Evolutionary conservation across 805 yeast genomes (phyloP).

Genomic region (Pichia rugopelliculosa): DNA sequence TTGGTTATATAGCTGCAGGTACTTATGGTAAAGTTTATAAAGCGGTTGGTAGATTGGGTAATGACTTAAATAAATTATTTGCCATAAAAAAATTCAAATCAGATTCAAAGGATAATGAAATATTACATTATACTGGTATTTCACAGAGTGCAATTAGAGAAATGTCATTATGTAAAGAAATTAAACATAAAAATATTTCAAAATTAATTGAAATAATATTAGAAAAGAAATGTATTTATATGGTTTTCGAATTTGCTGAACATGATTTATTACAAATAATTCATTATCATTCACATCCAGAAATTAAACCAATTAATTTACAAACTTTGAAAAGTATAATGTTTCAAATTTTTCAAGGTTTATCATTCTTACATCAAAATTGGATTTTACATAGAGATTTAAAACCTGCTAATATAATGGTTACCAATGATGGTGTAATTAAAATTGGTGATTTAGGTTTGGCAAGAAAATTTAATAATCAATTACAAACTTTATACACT

Average conservation of each 20-base stretch:
- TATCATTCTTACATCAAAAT: conserved; percentile 84
- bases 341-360: conserved; percentile 92
- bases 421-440: conserved; percentile 78
- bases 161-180: conserved; percentile 89
- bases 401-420: conserved; percentile 98
- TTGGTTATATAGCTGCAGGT: conserved; percentile 97
- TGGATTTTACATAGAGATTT: conserved; percentile 95
- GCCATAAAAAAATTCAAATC: conserved; percentile 96
- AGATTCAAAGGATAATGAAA: conserved; percentile 81
- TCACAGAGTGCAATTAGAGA: conserved; percentile 95
- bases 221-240: conserved; percentile 83
- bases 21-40: conserved; percentile 95
- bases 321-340: conserved; percentile 72
- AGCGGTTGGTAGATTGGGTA: conserved; percentile 46
- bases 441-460: conserved; percentile 94
- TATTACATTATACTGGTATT: conserved; percentile 84
- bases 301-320: conserved; percentile 69
- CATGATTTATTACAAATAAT: conserved; percentile 91
- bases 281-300: conserved; percentile 91
- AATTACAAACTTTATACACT: conserved; percentile 75
- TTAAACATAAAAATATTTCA: conserved; percentile 73
- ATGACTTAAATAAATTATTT: conserved; percentile 34
- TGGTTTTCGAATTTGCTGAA: conserved; percentile 95
- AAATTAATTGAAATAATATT: conserved; percentile 73
- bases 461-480: conserved; percentile 81